A percentile compares a stretch with the other conserved stretches of the same genome.
Evolutionary conservation across 805 yeast species (phyloP).

Genomic region (Candida methanosorbosa): DNA sequence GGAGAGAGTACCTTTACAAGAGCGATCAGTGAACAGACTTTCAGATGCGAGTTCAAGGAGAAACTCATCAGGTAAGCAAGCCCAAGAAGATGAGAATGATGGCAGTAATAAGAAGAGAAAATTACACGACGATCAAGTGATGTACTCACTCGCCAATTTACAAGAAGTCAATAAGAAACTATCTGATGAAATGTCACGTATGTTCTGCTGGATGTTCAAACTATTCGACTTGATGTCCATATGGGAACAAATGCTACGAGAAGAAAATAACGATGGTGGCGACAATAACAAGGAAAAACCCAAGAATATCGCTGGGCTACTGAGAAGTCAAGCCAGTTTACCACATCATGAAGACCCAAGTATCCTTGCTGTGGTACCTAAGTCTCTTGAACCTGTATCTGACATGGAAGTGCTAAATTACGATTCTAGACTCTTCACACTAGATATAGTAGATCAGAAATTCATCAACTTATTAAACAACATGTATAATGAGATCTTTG

Average conservation of each 20-base stretch:
- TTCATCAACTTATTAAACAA: constrained; percentile 11
- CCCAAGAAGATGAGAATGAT: too few relatives aligned
- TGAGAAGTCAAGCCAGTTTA: background rate
- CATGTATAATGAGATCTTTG: constrained; percentile 3
- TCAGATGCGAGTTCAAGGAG: background rate
- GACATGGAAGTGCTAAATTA: constrained; percentile 10
- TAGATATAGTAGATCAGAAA: constrained; percentile 8
- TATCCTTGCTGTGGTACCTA: constrained; percentile 1
- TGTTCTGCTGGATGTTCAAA: background rate
- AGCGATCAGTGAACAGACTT: background rate
- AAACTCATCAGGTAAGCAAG: background rate
- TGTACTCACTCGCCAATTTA: background rate
- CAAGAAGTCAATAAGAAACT: background rate
- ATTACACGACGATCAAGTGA: background rate
- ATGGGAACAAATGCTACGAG: background rate
- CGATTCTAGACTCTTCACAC: constrained; percentile 5
- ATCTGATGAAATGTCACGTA: constrained; percentile 1
- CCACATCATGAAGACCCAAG: background rate
- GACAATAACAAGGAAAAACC: background rate
- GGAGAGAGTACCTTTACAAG: background rate
- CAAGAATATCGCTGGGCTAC: background rate
- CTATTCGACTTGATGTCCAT: background rate
- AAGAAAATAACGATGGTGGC: background rate
- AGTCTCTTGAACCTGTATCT: constrained; percentile 8
- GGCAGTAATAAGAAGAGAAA: background rate